Evolutionary conservation across 2,329 filamentous ascomycete species (phyloP), one percentile per base, ranked within the genome.

Genomic region (Neopestalotiopsis rosae): DNA sequence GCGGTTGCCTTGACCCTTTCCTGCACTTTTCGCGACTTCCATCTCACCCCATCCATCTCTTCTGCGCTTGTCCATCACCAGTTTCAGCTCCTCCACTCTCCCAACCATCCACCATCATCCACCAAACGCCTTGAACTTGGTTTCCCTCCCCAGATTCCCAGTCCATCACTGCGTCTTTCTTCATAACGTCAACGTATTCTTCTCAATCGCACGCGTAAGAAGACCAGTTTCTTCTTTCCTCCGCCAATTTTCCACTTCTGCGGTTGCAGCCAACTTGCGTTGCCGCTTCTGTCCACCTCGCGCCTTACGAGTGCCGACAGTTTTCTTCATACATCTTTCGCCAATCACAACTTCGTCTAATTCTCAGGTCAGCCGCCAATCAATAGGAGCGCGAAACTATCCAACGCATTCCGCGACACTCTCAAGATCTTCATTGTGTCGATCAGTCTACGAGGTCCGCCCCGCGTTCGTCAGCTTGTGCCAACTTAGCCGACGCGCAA

Each of bases 221-320:
- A 67, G 71, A 42, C 69, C 66, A 71, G 66, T 61, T 69, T 67
- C 67, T 69, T 65, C 70, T 73, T 72, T 72, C 72, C 70, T 72
- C 69, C 66, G 69, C 9, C 42, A 24, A 56, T 7, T 52, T n/a
- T 66, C 20, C 17, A 13, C 56, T 66, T 49, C 68, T 65, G 67
- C 73, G 77, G 72, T 73, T 76, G 75, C 77, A 79, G 72, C 77
- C 76, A 79, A 78, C 77, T 77, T 79, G 75, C 75, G 69, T 69
- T 71, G 76, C 75, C 77, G 72, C 69, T 52, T 70, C 65, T 70
- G 20, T 38, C 49, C 20, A 30, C 28, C n/a, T 24, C 61, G 40
- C 61, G 61, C 40, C 40, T 62, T 10, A 40, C 59, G 59, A 62
- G 30, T 40, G 24, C 59, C 34, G 59, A 62, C 59, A 40, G 30